Evolutionary conservation across 139 green algal species (phyloP).

Genomic region (Chlamydomonas urium): DNA sequence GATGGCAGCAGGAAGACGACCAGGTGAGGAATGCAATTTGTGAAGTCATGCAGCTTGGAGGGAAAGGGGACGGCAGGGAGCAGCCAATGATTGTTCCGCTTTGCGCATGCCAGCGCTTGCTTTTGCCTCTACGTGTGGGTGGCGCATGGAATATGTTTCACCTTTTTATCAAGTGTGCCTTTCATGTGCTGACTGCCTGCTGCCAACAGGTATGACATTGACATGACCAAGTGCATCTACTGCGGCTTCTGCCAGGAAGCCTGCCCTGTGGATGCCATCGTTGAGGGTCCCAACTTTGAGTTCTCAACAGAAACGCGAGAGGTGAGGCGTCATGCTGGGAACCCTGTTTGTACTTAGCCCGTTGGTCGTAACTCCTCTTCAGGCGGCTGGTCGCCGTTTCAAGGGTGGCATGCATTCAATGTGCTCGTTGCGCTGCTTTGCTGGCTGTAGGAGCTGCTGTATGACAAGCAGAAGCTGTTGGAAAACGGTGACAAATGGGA

Average conservation of each 20-base stretch:
- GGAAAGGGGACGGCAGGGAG: not conserved
- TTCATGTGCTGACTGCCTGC: too few species aligned
- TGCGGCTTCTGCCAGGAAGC: constrained; percentile 95
- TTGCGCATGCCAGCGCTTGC: too few species aligned
- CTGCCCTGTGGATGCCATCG: constrained; percentile 97
- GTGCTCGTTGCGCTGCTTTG: not conserved
- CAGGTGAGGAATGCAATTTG: constrained; percentile 33
- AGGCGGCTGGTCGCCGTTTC: too few species aligned
- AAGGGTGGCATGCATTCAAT: too few species aligned
- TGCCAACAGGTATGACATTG: constrained; percentile 98
- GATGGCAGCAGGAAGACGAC: constrained; percentile 90
- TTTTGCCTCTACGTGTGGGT: too few species aligned
- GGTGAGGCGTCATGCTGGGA: constrained; percentile 46
- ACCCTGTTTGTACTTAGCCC: too few species aligned
- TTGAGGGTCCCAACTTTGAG: constrained; percentile 99
- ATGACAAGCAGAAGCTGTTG: constrained; percentile 99
- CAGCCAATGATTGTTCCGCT: not conserved
- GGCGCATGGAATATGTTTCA: too few species aligned
- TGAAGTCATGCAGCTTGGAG: not conserved
- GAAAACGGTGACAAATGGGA: constrained; percentile 97
- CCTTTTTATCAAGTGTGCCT: too few species aligned
- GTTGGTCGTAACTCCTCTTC: too few species aligned
- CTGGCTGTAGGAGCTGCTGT: constrained; percentile 87
- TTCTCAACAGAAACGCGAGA: constrained; percentile 94
- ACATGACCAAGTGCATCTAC: constrained; percentile 99